These are phyloP conservation scores for Apostasia shenzhenica DNA, from an alignment of 106 monocot genomes.

Conservation along the genomic window DNA sequence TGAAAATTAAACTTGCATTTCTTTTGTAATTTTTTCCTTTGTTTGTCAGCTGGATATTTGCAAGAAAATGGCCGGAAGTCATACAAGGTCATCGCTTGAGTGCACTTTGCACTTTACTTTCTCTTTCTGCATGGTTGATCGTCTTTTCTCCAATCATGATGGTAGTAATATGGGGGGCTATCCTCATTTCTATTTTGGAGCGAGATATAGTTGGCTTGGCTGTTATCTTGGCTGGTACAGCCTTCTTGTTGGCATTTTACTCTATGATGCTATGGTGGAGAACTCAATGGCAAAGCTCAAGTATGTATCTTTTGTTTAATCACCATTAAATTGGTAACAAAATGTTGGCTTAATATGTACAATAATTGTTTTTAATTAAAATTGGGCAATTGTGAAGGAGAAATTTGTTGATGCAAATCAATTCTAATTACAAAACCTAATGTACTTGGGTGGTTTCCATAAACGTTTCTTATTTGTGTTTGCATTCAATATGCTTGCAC, in stretches of 20 bases:
- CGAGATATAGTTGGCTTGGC: constrained; percentile 81
- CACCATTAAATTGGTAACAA: neutral
- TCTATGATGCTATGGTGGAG: constrained; percentile 99
- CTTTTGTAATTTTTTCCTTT: constrained; percentile 6
- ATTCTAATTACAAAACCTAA: too few species aligned
- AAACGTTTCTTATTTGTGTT: too few species aligned
- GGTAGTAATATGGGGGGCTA: constrained; percentile 67
- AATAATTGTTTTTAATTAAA: too few species aligned
- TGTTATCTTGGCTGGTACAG: constrained; percentile 84
- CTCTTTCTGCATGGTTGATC: constrained; percentile 53
- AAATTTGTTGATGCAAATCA: too few species aligned
- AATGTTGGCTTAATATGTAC: neutral
- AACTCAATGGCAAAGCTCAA: constrained; percentile 99
- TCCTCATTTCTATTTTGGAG: constrained; percentile 56
- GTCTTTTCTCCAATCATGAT: constrained; percentile 72
- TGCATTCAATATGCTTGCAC: too few species aligned
- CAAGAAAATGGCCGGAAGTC: constrained; percentile 93
- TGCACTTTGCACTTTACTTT: constrained; percentile 54
- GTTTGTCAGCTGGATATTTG: constrained; percentile 87
- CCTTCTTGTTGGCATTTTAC: constrained; percentile 89
- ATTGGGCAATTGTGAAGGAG: too few species aligned
- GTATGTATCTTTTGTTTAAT: constrained; percentile 38
- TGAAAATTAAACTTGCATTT: neutral
- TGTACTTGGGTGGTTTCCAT: too few species aligned
- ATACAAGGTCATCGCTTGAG: constrained; percentile 64